phyloP scores from a whole-genome alignment of 495 filamentous ascomycete species.

The Tuber aestivum region DNA sequence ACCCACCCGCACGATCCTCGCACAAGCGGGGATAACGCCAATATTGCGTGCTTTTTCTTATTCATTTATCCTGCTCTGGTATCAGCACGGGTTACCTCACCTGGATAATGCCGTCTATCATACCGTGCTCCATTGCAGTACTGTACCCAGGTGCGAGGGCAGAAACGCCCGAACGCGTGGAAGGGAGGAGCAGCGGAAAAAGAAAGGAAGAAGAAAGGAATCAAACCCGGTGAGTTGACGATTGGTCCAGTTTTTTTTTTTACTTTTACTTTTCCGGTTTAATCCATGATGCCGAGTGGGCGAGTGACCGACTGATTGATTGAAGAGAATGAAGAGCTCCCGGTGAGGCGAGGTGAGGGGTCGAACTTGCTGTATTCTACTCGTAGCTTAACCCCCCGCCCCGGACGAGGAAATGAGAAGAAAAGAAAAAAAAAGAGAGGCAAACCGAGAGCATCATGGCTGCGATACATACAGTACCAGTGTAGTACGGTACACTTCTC shows the following conservation, averaged over 20 bases:
- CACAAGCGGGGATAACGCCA: neutral
- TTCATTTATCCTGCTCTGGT: neutral
- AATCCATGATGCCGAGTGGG: neutral
- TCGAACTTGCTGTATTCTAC: too few species aligned
- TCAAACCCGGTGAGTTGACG: neutral
- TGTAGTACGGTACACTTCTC: too few species aligned
- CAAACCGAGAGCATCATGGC: neutral
- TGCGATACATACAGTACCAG: neutral
- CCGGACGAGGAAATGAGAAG: too few species aligned
- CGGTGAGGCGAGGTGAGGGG: neutral
- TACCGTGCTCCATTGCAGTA: too few species aligned
- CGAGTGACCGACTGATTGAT: too few species aligned
- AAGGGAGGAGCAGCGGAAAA: neutral
- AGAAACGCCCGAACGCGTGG: neutral
- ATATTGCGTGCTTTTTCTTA: neutral
- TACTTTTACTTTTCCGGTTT: neutral
- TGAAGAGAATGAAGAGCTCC: neutral
- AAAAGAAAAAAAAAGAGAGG: neutral
- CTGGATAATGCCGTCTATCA: neutral
- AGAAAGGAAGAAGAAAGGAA: too few species aligned
- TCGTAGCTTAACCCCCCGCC: too few species aligned
- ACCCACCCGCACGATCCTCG: too few species aligned
- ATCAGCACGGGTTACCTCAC: too few species aligned
- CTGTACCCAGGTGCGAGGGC: neutral
- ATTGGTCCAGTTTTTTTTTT: neutral